Conservation (phyloP, 2,329 filamentous ascomycete species). For the Verticillium nonalfalfae region DNA sequence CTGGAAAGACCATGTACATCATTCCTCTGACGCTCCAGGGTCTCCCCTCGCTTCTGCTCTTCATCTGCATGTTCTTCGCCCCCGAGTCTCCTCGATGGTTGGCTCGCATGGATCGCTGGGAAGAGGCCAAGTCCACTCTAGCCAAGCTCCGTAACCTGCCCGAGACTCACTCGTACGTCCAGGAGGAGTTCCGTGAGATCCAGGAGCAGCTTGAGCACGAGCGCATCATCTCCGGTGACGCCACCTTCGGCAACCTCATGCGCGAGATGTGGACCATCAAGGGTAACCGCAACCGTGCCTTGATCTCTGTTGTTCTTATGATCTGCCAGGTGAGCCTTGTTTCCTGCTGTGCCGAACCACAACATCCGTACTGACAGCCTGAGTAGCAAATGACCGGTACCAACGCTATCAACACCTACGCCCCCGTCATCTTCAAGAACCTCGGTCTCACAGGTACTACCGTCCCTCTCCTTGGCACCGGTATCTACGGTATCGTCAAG, state of each 20-base stretch:
- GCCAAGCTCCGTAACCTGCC: conserved; percentile 49
- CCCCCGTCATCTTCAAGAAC: conserved; percentile 24
- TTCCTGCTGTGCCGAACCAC: neutral
- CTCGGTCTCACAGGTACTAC: conserved; percentile 35
- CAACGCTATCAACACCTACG: conserved; percentile 30
- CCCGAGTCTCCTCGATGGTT: conserved; percentile 61
- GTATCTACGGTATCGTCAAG: conserved; percentile 58
- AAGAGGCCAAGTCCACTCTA: conserved; percentile 50
- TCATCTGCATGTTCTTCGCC: conserved; percentile 54
- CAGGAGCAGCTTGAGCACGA: conserved; percentile 50
- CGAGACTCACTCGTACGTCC: conserved; percentile 44
- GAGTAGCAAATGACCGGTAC: conserved; percentile 51
- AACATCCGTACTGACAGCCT: neutral
- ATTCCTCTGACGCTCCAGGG: conserved; percentile 57
- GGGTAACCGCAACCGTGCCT: conserved; percentile 50
- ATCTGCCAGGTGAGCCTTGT: conserved; percentile 43
- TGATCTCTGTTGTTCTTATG: conserved; percentile 50
- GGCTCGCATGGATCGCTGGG: conserved; percentile 58
- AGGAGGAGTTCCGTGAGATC: conserved; percentile 50
- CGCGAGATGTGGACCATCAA: conserved; percentile 53
- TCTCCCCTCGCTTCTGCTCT: conserved; percentile 53
- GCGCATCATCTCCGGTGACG: conserved; percentile 39
- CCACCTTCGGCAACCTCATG: conserved; percentile 44
- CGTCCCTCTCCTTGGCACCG: conserved; percentile 52
- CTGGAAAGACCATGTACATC: conserved; percentile 12